Evolutionary conservation across 1,139 yeast species (phyloP).

Genomic region (Suhomyces bolitotheri): DNA sequence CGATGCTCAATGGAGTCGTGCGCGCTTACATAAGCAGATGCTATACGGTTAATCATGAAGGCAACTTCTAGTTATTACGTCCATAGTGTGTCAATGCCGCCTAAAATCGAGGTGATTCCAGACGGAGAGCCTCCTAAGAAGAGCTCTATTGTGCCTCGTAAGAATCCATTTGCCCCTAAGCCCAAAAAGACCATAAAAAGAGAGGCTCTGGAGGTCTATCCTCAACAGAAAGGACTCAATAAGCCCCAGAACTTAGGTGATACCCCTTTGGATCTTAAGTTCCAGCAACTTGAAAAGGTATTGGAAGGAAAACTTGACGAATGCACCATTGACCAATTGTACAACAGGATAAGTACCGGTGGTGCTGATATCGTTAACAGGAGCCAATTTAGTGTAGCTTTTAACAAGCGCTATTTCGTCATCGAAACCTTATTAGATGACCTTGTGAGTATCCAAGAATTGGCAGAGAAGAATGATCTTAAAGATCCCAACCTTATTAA

Average conservation of each 20-base stretch:
- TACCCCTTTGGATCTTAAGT: constrained; percentile 39
- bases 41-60: neutral
- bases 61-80: neutral
- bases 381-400: neutral
- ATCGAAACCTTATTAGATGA: constrained; percentile 31
- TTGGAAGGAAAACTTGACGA: constrained; percentile 31
- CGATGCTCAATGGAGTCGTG: constrained; percentile 5
- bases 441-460: constrained; percentile 29
- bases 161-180: constrained; percentile 36
- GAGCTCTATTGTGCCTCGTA: constrained; percentile 10
- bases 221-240: constrained; percentile 36
- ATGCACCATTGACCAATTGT: constrained; percentile 21
- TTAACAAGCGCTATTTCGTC: constrained; percentile 22
- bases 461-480: constrained; percentile 13
- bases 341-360: constrained; percentile 1
- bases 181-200: constrained; percentile 35
- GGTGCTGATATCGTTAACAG: neutral
- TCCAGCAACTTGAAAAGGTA: constrained; percentile 29
- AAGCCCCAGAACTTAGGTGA: constrained; percentile 32
- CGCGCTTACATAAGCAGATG: constrained; percentile 1
- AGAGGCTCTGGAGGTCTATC: constrained; percentile 37
- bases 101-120: constrained; percentile 27
- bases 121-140: neutral
- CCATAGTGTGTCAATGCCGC: constrained; percentile 18
- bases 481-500: constrained; percentile 50